phyloP scores from a whole-genome alignment of 2,329 filamentous ascomycete species.

The Clonostachys sp. region DNA sequence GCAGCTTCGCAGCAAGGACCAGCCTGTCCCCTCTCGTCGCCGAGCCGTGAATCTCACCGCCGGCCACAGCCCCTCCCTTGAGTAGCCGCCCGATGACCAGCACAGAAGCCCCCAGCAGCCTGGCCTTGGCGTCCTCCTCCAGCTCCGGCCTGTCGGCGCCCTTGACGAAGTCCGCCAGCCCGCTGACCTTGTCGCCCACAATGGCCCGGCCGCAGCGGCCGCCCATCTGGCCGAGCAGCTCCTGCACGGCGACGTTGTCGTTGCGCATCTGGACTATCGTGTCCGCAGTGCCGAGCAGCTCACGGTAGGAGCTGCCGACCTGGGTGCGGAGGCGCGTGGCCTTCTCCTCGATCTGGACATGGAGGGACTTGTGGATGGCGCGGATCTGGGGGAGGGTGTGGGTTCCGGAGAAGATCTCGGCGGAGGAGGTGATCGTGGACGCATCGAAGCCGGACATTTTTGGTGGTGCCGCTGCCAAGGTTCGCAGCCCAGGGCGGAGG shows the following conservation, averaged over 20 bases:
- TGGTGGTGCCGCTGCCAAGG: neutral
- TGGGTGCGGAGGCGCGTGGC: slow-evolving; percentile 57
- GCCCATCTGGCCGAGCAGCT: slow-evolving; percentile 67
- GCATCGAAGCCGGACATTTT: slow-evolving; percentile 39
- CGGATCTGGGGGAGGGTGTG: slow-evolving; percentile 61
- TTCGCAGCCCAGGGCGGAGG: slow-evolving; percentile 1
- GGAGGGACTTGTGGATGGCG: slow-evolving; percentile 55
- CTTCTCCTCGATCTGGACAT: slow-evolving; percentile 57
- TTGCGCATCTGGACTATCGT: slow-evolving; percentile 86
- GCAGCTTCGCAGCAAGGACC: slow-evolving; percentile 61
- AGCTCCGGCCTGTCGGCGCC: slow-evolving; percentile 16
- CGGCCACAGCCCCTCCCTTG: slow-evolving; percentile 18
- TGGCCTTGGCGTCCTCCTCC: slow-evolving; percentile 34
- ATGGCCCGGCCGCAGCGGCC: slow-evolving; percentile 70
- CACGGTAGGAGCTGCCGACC: slow-evolving; percentile 71
- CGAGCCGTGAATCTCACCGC: slow-evolving; percentile 17
- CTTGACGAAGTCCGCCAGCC: slow-evolving; percentile 44
- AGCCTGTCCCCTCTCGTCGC: slow-evolving; percentile 41
- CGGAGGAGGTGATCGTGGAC: slow-evolving; percentile 40
- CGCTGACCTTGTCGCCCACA: slow-evolving; percentile 60
- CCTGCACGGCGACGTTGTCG: slow-evolving; percentile 72
- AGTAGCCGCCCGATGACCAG: slow-evolving; percentile 44
- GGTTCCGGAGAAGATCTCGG: slow-evolving; percentile 48
- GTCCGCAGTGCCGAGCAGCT: slow-evolving; percentile 87
- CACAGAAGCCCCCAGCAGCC: slow-evolving; percentile 46